Evolutionary conservation across 768 basidiomycete genomes (phyloP).

Genomic region (Pulveroboletus ravenelii): DNA sequence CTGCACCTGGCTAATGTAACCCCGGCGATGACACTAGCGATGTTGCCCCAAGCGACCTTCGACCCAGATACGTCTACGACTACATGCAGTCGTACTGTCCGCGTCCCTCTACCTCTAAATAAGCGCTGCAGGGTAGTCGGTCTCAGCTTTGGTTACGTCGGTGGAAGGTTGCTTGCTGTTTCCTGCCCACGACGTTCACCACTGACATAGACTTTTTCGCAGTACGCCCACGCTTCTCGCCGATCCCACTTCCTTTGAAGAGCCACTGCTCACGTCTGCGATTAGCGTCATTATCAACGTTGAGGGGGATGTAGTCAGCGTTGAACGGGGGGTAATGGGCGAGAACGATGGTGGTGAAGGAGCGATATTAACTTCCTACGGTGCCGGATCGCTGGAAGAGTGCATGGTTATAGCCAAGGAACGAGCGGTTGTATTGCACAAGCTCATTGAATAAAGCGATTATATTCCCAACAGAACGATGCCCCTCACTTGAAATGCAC

Average conservation of each 20-base stretch:
- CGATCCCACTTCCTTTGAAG: conserved; percentile 90
- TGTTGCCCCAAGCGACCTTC: conserved; percentile 65
- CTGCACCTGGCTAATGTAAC: not conserved
- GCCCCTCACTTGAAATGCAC: not conserved
- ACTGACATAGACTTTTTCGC: conserved; percentile 1
- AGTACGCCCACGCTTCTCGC: conserved; percentile 52
- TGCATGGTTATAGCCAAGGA: conserved; percentile 20
- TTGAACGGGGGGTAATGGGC: conserved; percentile 23
- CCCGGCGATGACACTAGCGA: conserved; percentile 40
- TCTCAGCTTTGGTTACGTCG: conserved; percentile 23
- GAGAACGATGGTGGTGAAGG: conserved; percentile 16
- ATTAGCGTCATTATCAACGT: conserved; percentile 60
- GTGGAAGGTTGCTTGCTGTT: conserved; percentile 14
- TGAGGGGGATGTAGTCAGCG: conserved; percentile 18
- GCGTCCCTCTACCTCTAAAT: conserved; percentile 43
- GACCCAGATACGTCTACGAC: conserved; percentile 63
- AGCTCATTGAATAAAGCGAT: conserved; percentile 17
- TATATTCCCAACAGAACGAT: not conserved
- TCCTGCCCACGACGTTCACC: not conserved
- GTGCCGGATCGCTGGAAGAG: conserved; percentile 11
- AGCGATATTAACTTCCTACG: not conserved
- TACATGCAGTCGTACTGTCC: conserved; percentile 51
- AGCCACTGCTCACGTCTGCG: conserved; percentile 73
- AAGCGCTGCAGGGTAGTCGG: conserved; percentile 14
- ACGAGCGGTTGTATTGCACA: conserved; percentile 21